A percentile compares a stretch with the other conserved stretches of the same genome.
These are phyloP conservation scores for Xylariomycetidae sp. DNA, from an alignment of 2,329 filamentous ascomycete species.

Conservation along the genomic window DNA sequence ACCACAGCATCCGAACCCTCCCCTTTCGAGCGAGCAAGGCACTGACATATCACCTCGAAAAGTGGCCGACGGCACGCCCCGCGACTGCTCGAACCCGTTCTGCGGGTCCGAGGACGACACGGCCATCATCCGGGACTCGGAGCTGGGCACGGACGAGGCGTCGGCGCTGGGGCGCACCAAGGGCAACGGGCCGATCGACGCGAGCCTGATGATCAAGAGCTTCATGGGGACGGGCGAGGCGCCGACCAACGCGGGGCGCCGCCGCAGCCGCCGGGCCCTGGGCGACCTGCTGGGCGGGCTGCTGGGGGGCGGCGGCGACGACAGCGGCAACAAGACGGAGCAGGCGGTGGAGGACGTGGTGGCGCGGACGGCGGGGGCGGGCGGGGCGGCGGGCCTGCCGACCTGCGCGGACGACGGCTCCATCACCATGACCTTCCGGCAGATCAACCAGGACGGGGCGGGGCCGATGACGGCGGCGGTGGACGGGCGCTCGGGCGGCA, in stretches of 20 bases:
- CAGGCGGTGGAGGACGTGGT: slow-evolving; percentile 44
- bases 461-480: slow-evolving; percentile 56
- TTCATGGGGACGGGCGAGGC: slow-evolving; percentile 49
- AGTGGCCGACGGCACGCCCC: slow-evolving; percentile 60
- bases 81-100: slow-evolving; percentile 54
- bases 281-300: slow-evolving; percentile 24
- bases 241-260: slow-evolving; percentile 30
- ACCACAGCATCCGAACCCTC: too few species aligned
- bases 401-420: slow-evolving; percentile 55
- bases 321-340: slow-evolving; percentile 37
- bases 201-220: slow-evolving; percentile 47
- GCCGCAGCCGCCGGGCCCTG: slow-evolving; percentile 19
- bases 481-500: slow-evolving; percentile 58
- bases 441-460: slow-evolving; percentile 67
- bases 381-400: slow-evolving; percentile 49
- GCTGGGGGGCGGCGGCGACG: slow-evolving; percentile 20
- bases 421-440: slow-evolving; percentile 59
- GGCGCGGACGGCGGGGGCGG: slow-evolving; percentile 46
- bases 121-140: slow-evolving; percentile 59
- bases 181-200: slow-evolving; percentile 52
- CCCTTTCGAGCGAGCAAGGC: too few species aligned
- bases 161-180: slow-evolving; percentile 59
- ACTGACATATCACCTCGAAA: too few species aligned
- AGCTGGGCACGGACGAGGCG: slow-evolving; percentile 49
- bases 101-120: slow-evolving; percentile 65